Evolutionary conservation across 2,329 filamentous ascomycete species (phyloP).

Genomic region (Scleromitrula shiraiana): DNA sequence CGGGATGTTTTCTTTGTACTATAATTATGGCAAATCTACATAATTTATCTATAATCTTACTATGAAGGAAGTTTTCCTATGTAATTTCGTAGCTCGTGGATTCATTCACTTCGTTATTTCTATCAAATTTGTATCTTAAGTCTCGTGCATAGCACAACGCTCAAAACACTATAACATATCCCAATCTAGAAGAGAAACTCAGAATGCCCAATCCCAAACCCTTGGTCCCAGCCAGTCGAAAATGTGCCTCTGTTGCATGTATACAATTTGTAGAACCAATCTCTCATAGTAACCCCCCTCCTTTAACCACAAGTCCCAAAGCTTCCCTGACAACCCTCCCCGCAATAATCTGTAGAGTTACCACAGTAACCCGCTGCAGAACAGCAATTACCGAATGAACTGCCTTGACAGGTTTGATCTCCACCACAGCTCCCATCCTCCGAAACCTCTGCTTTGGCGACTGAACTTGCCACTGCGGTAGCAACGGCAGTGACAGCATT

Average conservation of each 20-base stretch:
- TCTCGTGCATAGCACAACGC: not conserved
- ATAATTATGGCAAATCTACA: too few species aligned
- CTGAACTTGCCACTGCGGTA: not conserved
- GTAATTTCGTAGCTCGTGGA: too few species aligned
- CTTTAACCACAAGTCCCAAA: constrained; percentile 4
- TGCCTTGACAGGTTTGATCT: constrained; percentile 3
- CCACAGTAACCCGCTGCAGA: constrained; percentile 1
- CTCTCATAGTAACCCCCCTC: not conserved
- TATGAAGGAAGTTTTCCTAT: too few species aligned
- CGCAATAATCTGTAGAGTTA: not conserved
- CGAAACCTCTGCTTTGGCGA: not conserved
- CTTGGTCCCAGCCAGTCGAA: not conserved
- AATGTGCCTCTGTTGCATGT: not conserved
- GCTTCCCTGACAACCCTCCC: not conserved
- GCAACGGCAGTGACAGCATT: not conserved
- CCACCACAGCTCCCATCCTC: constrained; percentile 6
- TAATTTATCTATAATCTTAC: too few species aligned
- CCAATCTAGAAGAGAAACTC: not conserved
- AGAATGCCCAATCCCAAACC: not conserved
- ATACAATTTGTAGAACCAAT: not conserved
- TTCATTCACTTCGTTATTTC: too few species aligned
- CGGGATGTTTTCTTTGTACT: too few species aligned
- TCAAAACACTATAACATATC: not conserved
- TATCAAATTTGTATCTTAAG: not conserved
- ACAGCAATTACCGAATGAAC: constrained; percentile 6